A percentile compares a stretch with the other conserved stretches of the same genome.
phyloP scores from a whole-genome alignment of 306 rosid species.

The Citrullus amarus region DNA sequence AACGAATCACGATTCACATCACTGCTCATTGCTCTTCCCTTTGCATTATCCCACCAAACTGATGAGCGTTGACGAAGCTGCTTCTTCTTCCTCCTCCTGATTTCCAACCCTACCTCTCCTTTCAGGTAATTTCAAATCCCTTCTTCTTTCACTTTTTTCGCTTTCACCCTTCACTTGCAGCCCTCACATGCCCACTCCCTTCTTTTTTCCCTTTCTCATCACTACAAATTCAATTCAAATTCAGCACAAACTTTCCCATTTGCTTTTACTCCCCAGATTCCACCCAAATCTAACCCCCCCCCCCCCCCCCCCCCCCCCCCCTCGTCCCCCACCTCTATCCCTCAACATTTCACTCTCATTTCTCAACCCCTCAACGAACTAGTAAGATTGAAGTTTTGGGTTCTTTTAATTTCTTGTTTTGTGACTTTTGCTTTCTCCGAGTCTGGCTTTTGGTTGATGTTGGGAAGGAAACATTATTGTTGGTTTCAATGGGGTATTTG shows the following conservation, averaged over 20 bases:
- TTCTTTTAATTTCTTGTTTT: not conserved
- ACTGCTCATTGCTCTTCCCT: constrained; percentile 2
- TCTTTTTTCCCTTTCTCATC: not conserved
- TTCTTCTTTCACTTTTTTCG: not conserved
- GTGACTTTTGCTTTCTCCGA: not conserved
- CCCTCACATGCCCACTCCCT: not conserved
- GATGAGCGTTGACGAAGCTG: constrained; percentile 1
- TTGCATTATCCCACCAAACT: not conserved
- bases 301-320: not conserved
- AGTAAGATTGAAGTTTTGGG: not conserved
- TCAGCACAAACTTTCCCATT: not conserved
- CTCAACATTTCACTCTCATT: not conserved
- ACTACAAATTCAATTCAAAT: not conserved
- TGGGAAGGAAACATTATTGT: not conserved
- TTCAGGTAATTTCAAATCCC: not conserved
- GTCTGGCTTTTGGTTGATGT: not conserved
- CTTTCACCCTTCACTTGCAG: not conserved
- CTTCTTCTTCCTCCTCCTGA: not conserved
- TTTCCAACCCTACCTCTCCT: not conserved
- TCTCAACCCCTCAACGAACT: not conserved
- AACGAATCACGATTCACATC: not conserved
- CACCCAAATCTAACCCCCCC: not conserved
- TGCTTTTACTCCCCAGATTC: not conserved
- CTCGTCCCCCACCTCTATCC: no score
- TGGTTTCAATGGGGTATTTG: not conserved